phyloP scores from a whole-genome alignment of 2,329 filamentous ascomycete genomes.

The Nigrospora sphaerica region DNA sequence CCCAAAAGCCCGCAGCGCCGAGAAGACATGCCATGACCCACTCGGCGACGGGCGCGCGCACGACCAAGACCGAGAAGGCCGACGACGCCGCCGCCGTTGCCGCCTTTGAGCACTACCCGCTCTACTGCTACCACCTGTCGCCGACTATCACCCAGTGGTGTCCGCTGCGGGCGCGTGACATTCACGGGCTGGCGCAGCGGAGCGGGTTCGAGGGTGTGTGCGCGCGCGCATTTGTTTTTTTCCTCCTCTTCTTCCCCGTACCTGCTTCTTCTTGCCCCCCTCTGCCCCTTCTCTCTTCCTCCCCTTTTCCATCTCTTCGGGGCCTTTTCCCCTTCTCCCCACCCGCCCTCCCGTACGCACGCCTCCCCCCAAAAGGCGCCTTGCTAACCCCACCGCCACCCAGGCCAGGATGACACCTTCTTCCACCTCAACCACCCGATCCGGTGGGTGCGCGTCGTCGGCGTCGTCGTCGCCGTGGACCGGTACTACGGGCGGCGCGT shows the following conservation, averaged over 20 bases:
- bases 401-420: conserved; percentile 46
- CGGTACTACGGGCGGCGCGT: conserved; percentile 38
- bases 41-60: neutral
- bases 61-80: conserved; percentile 31
- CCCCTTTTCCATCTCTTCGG: too few species aligned
- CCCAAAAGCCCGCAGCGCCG: neutral
- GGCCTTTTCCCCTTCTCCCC: neutral
- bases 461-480: conserved; percentile 59
- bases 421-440: conserved; percentile 71
- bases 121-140: conserved; percentile 57
- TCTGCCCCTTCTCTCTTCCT: too few species aligned
- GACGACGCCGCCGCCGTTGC: conserved; percentile 17
- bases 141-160: conserved; percentile 56
- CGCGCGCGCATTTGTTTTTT: neutral
- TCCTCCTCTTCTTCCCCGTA: too few species aligned
- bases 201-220: conserved; percentile 45
- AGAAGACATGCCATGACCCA: conserved; percentile 39
- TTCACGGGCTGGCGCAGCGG: conserved; percentile 38
- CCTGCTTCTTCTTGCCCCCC: too few species aligned
- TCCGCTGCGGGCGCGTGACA: conserved; percentile 43
- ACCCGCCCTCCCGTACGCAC: too few species aligned
- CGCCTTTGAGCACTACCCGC: conserved; percentile 39
- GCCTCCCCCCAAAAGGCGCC: neutral
- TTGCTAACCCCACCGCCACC: neutral
- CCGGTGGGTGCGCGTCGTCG: conserved; percentile 65